Conservation (phyloP, 805 yeast genomes). For the Candida rishiriensis region DNA sequence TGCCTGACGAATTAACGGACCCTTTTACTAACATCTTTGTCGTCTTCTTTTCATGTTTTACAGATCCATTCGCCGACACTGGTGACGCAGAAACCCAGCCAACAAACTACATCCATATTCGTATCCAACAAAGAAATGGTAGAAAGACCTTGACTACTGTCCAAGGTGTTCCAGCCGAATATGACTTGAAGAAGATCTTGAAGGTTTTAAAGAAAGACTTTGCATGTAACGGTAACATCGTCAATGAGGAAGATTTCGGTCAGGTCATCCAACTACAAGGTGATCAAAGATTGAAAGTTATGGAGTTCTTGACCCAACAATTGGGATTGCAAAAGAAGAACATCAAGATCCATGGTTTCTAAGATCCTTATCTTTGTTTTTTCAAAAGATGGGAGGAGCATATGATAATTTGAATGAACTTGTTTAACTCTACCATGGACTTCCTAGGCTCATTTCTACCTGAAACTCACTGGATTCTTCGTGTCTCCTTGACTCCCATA, state of each 20-base stretch:
- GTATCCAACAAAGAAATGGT: slow-evolving; percentile 99
- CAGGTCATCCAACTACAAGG: slow-evolving; percentile 98
- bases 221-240: slow-evolving; percentile 98
- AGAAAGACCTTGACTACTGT: slow-evolving; percentile 98
- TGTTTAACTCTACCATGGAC: too few relatives aligned
- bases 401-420: too few relatives aligned
- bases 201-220: slow-evolving; percentile 95
- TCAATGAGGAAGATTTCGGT: slow-evolving; percentile 93
- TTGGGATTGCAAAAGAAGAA: slow-evolving; percentile 90
- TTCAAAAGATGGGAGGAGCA: too few relatives aligned
- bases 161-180: slow-evolving; percentile 94
- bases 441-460: too few relatives aligned
- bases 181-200: slow-evolving; percentile 88
- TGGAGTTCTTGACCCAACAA: slow-evolving; percentile 84
- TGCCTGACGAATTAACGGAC: neutral
- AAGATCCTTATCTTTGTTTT: too few relatives aligned
- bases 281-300: slow-evolving; percentile 95
- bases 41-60: neutral
- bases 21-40: neutral
- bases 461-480: too few relatives aligned
- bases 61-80: slow-evolving; percentile 98
- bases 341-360: slow-evolving; percentile 98
- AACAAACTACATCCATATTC: slow-evolving; percentile 92
- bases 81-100: slow-evolving; percentile 99
- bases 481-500: too few relatives aligned